These are phyloP conservation scores for Podospora tetraspora DNA, from an alignment of 495 filamentous ascomycete species.

Conservation along the genomic window DNA sequence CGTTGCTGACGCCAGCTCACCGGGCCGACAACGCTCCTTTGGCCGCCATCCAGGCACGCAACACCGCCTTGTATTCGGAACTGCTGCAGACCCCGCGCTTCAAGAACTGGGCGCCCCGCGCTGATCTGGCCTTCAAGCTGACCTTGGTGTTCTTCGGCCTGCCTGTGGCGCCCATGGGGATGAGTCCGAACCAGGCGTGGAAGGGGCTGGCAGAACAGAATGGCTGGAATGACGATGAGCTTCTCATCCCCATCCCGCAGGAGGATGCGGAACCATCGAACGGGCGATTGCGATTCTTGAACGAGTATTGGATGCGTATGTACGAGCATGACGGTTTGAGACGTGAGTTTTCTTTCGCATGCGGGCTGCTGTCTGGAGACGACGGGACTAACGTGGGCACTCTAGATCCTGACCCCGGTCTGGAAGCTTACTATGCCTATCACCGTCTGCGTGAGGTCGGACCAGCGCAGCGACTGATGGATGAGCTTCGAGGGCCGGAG, in stretches of 20 bases:
- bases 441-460: not conserved
- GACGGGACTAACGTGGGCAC: not conserved
- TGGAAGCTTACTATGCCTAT: conserved; percentile 17
- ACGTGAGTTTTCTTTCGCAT: conserved; percentile 3
- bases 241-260: not conserved
- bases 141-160: conserved; percentile 27
- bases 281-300: conserved; percentile 16
- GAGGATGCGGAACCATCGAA: not conserved
- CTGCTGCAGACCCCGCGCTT: conserved; percentile 13
- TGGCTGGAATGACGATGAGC: conserved; percentile 14
- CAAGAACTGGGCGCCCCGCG: not conserved
- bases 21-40: conserved; percentile 12
- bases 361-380: not conserved
- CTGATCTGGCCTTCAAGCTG: conserved; percentile 25
- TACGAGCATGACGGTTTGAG: conserved; percentile 5
- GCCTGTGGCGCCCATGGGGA: conserved; percentile 23
- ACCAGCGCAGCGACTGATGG: not conserved
- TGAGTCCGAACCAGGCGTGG: conserved; percentile 3
- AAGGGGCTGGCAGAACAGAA: not conserved
- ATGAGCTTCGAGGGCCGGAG: not conserved
- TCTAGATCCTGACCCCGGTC: conserved; percentile 8
- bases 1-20: conserved; percentile 18
- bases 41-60: conserved; percentile 18
- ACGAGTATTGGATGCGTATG: conserved; percentile 8
- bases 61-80: conserved; percentile 14